Percentiles rank a stretch among this genome's conserved stretches.
Evolutionary conservation across 1,139 yeast species (phyloP).

Genomic region (Zhuliangozyma parablackwelliae): DNA sequence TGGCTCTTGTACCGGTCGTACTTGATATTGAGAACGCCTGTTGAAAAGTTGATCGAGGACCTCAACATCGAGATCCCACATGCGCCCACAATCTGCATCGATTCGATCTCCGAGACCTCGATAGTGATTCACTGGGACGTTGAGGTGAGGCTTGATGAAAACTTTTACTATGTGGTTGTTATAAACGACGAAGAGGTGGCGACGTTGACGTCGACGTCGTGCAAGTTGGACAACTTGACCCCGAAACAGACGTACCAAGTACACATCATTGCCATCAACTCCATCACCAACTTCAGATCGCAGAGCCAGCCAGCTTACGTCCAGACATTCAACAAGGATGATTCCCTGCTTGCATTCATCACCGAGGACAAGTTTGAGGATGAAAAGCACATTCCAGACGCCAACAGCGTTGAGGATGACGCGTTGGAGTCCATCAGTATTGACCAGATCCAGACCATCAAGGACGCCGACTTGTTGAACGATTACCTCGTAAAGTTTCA

Average conservation of each 20-base stretch:
- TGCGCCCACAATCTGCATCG: slow-evolving; percentile 38
- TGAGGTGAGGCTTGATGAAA: slow-evolving; percentile 27
- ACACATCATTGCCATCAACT: slow-evolving; percentile 38
- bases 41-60: slow-evolving; percentile 31
- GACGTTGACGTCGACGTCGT: slow-evolving; percentile 32
- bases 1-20: slow-evolving; percentile 42
- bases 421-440: slow-evolving; percentile 11
- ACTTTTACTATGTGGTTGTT: slow-evolving; percentile 30
- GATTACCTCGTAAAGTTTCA: slow-evolving; percentile 24
- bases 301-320: slow-evolving; percentile 29
- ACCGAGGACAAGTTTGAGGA: slow-evolving; percentile 8
- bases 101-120: slow-evolving; percentile 26
- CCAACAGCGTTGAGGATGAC: neutral
- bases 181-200: slow-evolving; percentile 39
- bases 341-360: slow-evolving; percentile 6
- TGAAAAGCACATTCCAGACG: slow-evolving; percentile 1
- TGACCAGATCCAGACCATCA: slow-evolving; percentile 17
- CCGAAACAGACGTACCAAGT: slow-evolving; percentile 30
- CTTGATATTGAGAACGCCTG: slow-evolving; percentile 34
- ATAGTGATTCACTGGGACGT: slow-evolving; percentile 45
- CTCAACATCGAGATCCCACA: slow-evolving; percentile 41
- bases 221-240: slow-evolving; percentile 32
- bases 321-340: slow-evolving; percentile 10
- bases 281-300: slow-evolving; percentile 33
- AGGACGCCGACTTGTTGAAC: slow-evolving; percentile 17